Conservation (phyloP, 805 yeast genomes). For the Candida broadrunensis region DNA sequence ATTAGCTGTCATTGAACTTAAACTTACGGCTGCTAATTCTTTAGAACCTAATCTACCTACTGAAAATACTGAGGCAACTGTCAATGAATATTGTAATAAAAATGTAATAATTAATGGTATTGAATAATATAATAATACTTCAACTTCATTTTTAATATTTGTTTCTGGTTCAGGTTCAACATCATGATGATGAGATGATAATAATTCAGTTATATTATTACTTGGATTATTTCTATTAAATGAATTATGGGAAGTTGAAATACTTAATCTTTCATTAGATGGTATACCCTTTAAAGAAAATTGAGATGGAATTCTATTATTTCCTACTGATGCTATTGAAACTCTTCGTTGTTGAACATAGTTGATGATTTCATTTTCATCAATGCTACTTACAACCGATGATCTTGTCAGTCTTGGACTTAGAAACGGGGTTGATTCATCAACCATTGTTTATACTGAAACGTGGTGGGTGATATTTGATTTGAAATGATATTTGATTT, state of each 20-base stretch:
- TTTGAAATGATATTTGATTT: no score
- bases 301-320: constrained; percentile 14
- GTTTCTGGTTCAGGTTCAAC: constrained; percentile 45
- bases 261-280: not conserved
- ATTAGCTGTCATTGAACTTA: constrained; percentile 76
- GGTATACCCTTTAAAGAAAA: not conserved
- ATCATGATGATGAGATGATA: constrained; percentile 15
- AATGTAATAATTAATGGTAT: constrained; percentile 66
- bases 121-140: constrained; percentile 39
- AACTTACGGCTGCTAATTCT: constrained; percentile 72
- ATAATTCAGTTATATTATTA: constrained; percentile 14
- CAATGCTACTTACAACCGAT: constrained; percentile 8
- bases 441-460: no score
- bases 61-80: constrained; percentile 74
- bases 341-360: constrained; percentile 38
- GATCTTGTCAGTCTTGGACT: not conserved
- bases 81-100: constrained; percentile 65
- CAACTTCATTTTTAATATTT: constrained; percentile 32
- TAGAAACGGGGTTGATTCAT: not conserved
- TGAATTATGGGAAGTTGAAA: constrained; percentile 5
- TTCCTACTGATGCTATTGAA: constrained; percentile 33
- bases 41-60: constrained; percentile 71
- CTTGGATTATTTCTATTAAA: constrained; percentile 5
- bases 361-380: constrained; percentile 34
- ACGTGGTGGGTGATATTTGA: no score